Conservation (phyloP, 306 rosid species). For the Potentilla sterilis region DNA sequence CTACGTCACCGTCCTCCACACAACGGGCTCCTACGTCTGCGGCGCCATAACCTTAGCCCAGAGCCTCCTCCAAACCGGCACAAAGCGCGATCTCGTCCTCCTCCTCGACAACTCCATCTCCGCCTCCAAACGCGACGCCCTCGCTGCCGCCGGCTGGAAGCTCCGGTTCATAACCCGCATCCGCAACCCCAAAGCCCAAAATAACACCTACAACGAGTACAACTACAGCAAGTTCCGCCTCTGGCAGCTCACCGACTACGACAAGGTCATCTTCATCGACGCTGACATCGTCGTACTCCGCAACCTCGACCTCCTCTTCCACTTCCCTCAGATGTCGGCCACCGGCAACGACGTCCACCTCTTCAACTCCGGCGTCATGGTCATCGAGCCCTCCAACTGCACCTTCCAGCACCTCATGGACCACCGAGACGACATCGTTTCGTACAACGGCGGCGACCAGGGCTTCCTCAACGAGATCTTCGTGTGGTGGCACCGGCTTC, state of each 20-base stretch:
- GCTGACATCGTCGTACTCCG: constrained; percentile 81
- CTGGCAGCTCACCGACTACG: constrained; percentile 83
- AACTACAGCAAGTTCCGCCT: constrained; percentile 92
- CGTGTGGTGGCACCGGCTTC: constrained; percentile 98
- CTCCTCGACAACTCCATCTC: constrained; percentile 75
- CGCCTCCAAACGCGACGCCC: constrained; percentile 46
- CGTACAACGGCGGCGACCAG: constrained; percentile 94
- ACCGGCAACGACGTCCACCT: constrained; percentile 79
- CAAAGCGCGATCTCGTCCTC: constrained; percentile 76
- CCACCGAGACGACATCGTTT: constrained; percentile 45
- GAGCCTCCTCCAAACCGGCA: constrained; percentile 65
- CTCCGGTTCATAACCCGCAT: constrained; percentile 63
- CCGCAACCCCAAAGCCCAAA: constrained; percentile 68
- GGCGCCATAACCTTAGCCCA: constrained; percentile 87
- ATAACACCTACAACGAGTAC: constrained; percentile 78
- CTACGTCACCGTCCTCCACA: constrained; percentile 81
- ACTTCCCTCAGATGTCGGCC: constrained; percentile 83
- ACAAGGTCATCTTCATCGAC: constrained; percentile 74
- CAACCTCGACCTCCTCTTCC: constrained; percentile 76
- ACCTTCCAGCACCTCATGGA: constrained; percentile 63
- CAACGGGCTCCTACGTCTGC: constrained; percentile 71
- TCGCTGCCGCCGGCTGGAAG: constrained; percentile 67
- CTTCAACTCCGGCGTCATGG: constrained; percentile 94
- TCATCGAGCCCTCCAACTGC: constrained; percentile 86
- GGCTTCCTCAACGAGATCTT: constrained; percentile 89